Evolutionary conservation across 2,329 filamentous ascomycete species (phyloP), one percentile per base, ranked within the genome.

Genomic region (Cercospora sojina): DNA sequence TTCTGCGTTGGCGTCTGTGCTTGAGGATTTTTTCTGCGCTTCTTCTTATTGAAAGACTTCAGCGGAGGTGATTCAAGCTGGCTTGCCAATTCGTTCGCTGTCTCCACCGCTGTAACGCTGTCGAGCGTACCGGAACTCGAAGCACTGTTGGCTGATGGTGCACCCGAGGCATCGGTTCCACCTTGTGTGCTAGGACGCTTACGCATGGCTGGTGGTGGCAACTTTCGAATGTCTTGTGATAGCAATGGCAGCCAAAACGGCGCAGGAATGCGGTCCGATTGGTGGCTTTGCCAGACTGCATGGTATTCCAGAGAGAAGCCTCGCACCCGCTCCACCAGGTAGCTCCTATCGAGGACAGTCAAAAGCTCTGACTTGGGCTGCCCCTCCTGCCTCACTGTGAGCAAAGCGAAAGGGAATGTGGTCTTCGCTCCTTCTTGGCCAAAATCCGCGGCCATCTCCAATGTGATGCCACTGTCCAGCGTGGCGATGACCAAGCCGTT

Each of bases 301-400:
- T 86, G 83, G 35, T 81, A 80, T 71, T 85, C 83, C 9, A 86
- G 71, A 1, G 84, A 85, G 69, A 86, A 86, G 4, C 83, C 84
- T 35, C 81, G 79, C 9, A 86, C 80, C 32, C 84, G 79, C 69
- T 86, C 83, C 18, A 84, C 82, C 47, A 68, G 29, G 53, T 68
- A 62, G 67, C 80, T 84, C 47, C 76, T 73, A 66, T 85, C 80
- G 23, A 85, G 76, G 5, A 75, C 75, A 57, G 80, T 73, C 23
- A 84, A 75, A 13, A 85, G 74, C 25, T 77, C 74, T 20, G 74
- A 71, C 25, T 76, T 75, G 35, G 75, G 72, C 35, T 71, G 71
- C 3, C 83, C 83, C 73, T 86, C 83, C 61, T 80, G 79, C 29
- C 84, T 80, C 31, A 86, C 76, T 55, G 83, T 79, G 1, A 86